Evolutionary conservation across 768 basidiomycete genomes (phyloP).

Genomic region (Leccinum uliginosum): DNA sequence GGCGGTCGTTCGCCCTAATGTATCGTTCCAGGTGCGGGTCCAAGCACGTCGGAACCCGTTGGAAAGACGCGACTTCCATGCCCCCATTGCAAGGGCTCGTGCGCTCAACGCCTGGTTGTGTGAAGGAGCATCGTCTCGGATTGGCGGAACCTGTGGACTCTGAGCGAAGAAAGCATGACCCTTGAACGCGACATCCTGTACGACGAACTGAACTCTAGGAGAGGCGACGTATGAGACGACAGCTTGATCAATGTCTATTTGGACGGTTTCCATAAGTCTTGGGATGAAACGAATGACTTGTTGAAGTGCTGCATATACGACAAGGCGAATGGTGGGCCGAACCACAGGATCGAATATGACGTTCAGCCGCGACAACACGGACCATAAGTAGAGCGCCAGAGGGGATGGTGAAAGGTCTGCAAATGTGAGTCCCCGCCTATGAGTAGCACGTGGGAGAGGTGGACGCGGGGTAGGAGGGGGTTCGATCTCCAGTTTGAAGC

Average conservation of each 20-base stretch:
- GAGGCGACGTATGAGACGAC: slow-evolving; percentile 47
- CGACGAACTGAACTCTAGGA: slow-evolving; percentile 48
- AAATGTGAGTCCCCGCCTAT: slow-evolving; percentile 42
- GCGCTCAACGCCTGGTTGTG: slow-evolving; percentile 20
- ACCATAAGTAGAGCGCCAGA: slow-evolving; percentile 32
- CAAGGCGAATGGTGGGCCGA: slow-evolving; percentile 56
- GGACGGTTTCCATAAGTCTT: slow-evolving; percentile 59
- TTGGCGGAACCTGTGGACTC: slow-evolving; percentile 32
- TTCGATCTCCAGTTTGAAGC: slow-evolving; percentile 50
- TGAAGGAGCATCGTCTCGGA: slow-evolving; percentile 11
- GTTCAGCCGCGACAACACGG: slow-evolving; percentile 34
- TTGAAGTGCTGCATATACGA: slow-evolving; percentile 52
- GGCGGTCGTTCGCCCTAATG: slow-evolving; percentile 62
- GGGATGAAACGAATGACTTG: slow-evolving; percentile 62
- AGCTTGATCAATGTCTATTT: slow-evolving; percentile 61
- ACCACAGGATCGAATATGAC: slow-evolving; percentile 51
- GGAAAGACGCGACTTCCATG: slow-evolving; percentile 60
- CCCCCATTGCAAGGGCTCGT: slow-evolving; percentile 45
- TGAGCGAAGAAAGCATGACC: slow-evolving; percentile 54
- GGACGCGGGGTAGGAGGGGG: slow-evolving; percentile 15
- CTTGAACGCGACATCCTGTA: slow-evolving; percentile 48
- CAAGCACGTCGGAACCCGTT: slow-evolving; percentile 61
- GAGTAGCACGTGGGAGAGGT: slow-evolving; percentile 17
- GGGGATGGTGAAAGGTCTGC: slow-evolving; percentile 36
- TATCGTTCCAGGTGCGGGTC: slow-evolving; percentile 66